Percentiles rank a stretch among this genome's conserved stretches.
Evolutionary conservation across 1,139 yeast species (phyloP).

Genomic region (Citeromyces hawaiiensis): DNA sequence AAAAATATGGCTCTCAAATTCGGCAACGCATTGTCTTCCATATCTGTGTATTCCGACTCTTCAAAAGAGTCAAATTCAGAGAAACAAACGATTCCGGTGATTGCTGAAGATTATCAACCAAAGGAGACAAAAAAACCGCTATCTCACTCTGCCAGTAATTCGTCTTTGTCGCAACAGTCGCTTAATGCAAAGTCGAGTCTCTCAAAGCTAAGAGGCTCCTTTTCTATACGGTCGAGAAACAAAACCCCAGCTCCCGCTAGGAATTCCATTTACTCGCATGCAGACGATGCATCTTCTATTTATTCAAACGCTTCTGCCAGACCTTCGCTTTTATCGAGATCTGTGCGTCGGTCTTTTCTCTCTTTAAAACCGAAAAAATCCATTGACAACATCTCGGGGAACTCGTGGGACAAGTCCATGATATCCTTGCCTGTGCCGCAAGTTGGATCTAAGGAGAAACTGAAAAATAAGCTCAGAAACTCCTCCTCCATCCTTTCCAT

Average conservation of each 20-base stretch:
- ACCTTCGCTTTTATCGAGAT: neutral
- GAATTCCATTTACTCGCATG: neutral
- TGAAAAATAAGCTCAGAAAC: conserved; percentile 35
- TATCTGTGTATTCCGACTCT: conserved; percentile 11
- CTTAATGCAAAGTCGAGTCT: conserved; percentile 8
- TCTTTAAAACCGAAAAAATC: conserved; percentile 2
- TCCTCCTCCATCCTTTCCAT: conserved; percentile 32
- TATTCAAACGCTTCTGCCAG: conserved; percentile 1
- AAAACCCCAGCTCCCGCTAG: conserved; percentile 1
- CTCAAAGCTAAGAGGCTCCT: conserved; percentile 13
- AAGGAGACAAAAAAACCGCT: neutral
- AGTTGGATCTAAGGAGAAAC: conserved; percentile 37
- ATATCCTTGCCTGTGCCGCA: conserved; percentile 50
- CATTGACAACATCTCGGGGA: neutral
- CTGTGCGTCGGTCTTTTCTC: conserved; percentile 2
- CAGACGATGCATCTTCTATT: conserved; percentile 1
- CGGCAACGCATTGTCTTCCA: conserved; percentile 13
- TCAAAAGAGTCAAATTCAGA: conserved; percentile 11
- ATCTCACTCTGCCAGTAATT: neutral
- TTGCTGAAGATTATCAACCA: too few relatives aligned
- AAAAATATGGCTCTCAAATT: conserved; percentile 15
- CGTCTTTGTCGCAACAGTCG: conserved; percentile 1
- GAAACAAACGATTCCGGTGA: conserved; percentile 4
- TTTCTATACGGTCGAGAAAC: conserved; percentile 4
- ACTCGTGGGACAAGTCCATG: conserved; percentile 12